phyloP scores from a whole-genome alignment of 1,284 basidiomycete genomes.

The Pascua sp. region DNA sequence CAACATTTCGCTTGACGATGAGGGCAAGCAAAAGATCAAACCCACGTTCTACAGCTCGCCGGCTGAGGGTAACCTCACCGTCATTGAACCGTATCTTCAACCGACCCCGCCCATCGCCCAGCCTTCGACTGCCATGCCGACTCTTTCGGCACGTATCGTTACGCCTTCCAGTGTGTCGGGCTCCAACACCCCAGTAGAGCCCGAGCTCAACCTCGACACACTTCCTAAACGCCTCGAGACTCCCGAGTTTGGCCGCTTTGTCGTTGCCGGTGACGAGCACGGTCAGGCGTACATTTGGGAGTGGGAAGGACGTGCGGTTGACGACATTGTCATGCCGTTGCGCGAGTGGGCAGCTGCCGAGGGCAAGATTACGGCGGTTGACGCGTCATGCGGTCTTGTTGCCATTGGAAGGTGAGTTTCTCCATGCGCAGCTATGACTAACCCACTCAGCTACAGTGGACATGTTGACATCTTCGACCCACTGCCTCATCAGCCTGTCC shows the following conservation, averaged over 20 bases:
- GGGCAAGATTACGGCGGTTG: slow-evolving; percentile 40
- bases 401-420: slow-evolving; percentile 39
- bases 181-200: slow-evolving; percentile 9
- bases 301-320: slow-evolving; percentile 25
- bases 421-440: neutral
- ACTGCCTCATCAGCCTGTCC: slow-evolving; percentile 25
- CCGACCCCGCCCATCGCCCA: slow-evolving; percentile 20
- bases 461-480: slow-evolving; percentile 44
- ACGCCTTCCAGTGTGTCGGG: slow-evolving; percentile 11
- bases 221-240: slow-evolving; percentile 4
- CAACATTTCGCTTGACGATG: slow-evolving; percentile 20
- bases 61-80: slow-evolving; percentile 17
- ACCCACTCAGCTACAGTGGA: slow-evolving; percentile 30
- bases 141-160: slow-evolving; percentile 14
- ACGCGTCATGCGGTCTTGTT: slow-evolving; percentile 37
- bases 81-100: slow-evolving; percentile 17
- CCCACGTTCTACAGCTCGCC: slow-evolving; percentile 18
- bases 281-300: slow-evolving; percentile 40
- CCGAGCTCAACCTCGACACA: slow-evolving; percentile 6
- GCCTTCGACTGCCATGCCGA: slow-evolving; percentile 10
- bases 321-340: slow-evolving; percentile 20
- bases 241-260: slow-evolving; percentile 28
- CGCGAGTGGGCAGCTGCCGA: slow-evolving; percentile 32
- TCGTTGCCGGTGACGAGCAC: slow-evolving; percentile 36
- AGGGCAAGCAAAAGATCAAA: slow-evolving; percentile 6